Evolutionary conservation across 768 basidiomycete genomes (phyloP).

Genomic region (Suillus ampliporus): DNA sequence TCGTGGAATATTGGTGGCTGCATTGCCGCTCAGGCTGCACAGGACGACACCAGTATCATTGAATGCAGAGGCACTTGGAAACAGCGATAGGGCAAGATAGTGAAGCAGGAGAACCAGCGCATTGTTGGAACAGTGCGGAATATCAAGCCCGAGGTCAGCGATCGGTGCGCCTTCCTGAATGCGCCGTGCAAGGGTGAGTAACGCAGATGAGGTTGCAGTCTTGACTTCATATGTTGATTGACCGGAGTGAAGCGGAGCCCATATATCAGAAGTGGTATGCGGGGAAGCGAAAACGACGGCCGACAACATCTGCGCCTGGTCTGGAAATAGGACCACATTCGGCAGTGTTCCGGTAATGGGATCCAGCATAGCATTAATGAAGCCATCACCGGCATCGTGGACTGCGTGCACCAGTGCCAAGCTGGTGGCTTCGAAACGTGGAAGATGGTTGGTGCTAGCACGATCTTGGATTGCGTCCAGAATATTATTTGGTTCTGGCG

Average conservation of each 20-base stretch:
- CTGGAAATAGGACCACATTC: constrained; percentile 47
- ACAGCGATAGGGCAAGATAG: constrained; percentile 51
- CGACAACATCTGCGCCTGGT: constrained; percentile 43
- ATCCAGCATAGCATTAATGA: constrained; percentile 40
- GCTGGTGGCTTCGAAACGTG: constrained; percentile 36
- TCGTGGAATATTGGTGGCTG: constrained; percentile 24
- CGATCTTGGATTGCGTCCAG: constrained; percentile 23
- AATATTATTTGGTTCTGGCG: constrained; percentile 28
- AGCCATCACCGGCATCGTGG: constrained; percentile 37
- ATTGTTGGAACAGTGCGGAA: constrained; percentile 38
- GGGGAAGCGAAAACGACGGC: constrained; percentile 43
- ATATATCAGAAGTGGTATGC: constrained; percentile 21
- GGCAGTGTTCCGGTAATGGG: constrained; percentile 47
- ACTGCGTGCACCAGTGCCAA: constrained; percentile 44
- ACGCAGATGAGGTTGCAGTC: constrained; percentile 44
- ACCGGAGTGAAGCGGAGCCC: constrained; percentile 31
- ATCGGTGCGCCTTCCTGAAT: constrained; percentile 41
- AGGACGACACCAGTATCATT: constrained; percentile 58
- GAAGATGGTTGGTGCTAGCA: constrained; percentile 28
- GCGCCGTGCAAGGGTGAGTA: constrained; percentile 52
- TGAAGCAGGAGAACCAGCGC: constrained; percentile 51
- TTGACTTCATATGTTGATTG: constrained; percentile 30
- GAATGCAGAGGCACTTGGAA: constrained; percentile 50
- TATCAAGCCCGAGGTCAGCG: constrained; percentile 30
- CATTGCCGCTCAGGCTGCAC: constrained; percentile 38